Evolutionary conservation across 1,284 basidiomycete genomes (phyloP), one percentile per base, ranked within the genome.

Genomic region (Trichosporon ovoides): DNA sequence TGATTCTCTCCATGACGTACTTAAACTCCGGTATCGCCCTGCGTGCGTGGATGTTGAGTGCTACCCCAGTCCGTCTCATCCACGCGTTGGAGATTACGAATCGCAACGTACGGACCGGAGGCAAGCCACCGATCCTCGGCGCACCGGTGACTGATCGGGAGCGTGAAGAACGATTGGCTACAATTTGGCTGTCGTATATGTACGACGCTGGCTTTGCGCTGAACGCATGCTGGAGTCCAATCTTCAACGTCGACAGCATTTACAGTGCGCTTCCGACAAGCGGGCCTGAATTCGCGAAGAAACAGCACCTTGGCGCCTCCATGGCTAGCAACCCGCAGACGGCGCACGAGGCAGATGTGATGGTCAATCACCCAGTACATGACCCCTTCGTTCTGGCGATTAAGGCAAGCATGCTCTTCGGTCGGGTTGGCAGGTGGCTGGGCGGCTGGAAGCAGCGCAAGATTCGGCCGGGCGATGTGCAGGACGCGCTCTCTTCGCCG

Each of bases 401-500:
- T 51, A 76, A 76, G 52, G 66, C 67, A 2, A 56, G 62, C 3
- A 60, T 69, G 19, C 58, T 74, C 7, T 55, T 69, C 24, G 60
- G 65, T 16, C 53, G 60, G 24, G 63, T 63, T 0, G 59, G 64
- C 28, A 67, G 59, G 20, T 71, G 69, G 70, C 37, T 71, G 6
- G 62, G 65, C 16, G 53, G 62, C 12, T 76, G 74, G 74, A 61
- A 66, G 18, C 74, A 76, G 57, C 62, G 72, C 7, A 63, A 67
- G 19, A 58, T 64, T 2, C 38, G 53, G 2, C 62, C 67, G 2
- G 69, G 66, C 12, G 72, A 74, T 53, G 62, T 64, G 4, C 28
- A 63, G 37, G 51, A 54, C 0, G 72, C 70, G 1, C 43, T 68
- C 22, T 46, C 52, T 0, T 52, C 43, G 38, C 62, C 65, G 4